phyloP scores from a whole-genome alignment of 495 filamentous ascomycete species.

The Aspergillus panamensis region DNA sequence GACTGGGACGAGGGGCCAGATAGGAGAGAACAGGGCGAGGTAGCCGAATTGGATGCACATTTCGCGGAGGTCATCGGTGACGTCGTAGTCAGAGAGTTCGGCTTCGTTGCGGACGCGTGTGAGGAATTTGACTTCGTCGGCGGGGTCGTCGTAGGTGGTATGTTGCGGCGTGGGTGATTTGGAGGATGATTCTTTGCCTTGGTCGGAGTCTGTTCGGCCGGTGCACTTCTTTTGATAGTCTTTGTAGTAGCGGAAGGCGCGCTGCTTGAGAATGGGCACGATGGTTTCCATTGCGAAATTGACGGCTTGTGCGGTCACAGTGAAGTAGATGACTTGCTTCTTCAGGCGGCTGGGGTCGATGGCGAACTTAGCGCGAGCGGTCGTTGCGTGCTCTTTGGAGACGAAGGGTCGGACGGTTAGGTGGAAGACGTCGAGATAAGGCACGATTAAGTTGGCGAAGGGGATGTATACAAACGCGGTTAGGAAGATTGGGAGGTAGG shows the following conservation, averaged over 20 bases:
- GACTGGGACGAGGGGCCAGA: constrained; percentile 85
- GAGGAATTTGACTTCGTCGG: constrained; percentile 75
- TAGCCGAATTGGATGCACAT: constrained; percentile 97
- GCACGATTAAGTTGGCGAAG: constrained; percentile 82
- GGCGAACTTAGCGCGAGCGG: constrained; percentile 61
- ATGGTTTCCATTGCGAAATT: constrained; percentile 82
- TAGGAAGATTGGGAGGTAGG: constrained; percentile 86
- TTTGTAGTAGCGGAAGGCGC: constrained; percentile 68
- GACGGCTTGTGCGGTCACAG: constrained; percentile 91
- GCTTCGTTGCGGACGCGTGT: constrained; percentile 79
- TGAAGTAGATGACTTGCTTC: constrained; percentile 96
- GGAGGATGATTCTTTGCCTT: constrained; percentile 25
- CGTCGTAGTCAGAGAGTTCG: constrained; percentile 82
- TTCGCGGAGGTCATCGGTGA: constrained; percentile 82
- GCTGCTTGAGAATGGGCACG: constrained; percentile 79
- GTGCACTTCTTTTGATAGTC: constrained; percentile 42
- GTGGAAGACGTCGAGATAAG: constrained; percentile 83
- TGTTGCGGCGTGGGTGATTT: constrained; percentile 9
- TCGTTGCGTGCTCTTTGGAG: constrained; percentile 59
- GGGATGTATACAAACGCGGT: constrained; percentile 97
- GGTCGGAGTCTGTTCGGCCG: constrained; percentile 23
- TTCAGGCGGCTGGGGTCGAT: constrained; percentile 82
- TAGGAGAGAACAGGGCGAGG: constrained; percentile 85
- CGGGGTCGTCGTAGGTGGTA: constrained; percentile 45
- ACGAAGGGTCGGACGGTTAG: constrained; percentile 73